A percentile compares a stretch with the other conserved stretches of the same genome.
These are phyloP conservation scores for Olyra latifolia DNA, from an alignment of 176 grass and related monocot species.

Conservation along the genomic window DNA sequence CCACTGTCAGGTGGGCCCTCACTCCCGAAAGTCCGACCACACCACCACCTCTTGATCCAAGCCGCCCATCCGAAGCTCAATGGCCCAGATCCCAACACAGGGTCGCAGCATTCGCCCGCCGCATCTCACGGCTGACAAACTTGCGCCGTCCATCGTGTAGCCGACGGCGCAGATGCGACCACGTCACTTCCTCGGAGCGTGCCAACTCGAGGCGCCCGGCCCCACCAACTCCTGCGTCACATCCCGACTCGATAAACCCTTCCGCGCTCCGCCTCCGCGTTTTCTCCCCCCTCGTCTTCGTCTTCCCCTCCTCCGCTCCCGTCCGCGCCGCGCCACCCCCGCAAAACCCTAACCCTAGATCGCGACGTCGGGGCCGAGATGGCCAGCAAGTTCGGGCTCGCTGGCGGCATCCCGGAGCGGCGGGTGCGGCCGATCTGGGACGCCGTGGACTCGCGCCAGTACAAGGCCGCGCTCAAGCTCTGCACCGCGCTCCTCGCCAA, in stretches of 20 bases:
- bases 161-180: not conserved
- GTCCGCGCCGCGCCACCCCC: conserved; percentile 15
- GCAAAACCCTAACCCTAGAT: conserved; percentile 59
- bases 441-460: conserved; percentile 93
- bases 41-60: not conserved
- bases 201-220: not conserved
- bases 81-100: not conserved
- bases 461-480: conserved; percentile 79
- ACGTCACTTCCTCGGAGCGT: conserved; percentile 26
- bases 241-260: conserved; percentile 55
- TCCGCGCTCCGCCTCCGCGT: conserved; percentile 21
- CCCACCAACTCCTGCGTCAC: conserved; percentile 24
- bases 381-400: conserved; percentile 85
- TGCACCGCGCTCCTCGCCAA: conserved; percentile 65
- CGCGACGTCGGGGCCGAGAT: conserved; percentile 33
- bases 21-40: not conserved
- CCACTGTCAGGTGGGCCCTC: too few species aligned
- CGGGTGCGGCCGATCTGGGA: conserved; percentile 95
- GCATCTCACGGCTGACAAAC: not conserved
- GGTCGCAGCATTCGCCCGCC: conserved; percentile 4
- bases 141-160: not conserved
- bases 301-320: not conserved
- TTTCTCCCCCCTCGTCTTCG: not conserved
- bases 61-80: not conserved
- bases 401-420: conserved; percentile 88